Base-by-base conservation (phyloP, 495 filamentous ascomycete genomes). In the Neurospora terricola region DNA sequence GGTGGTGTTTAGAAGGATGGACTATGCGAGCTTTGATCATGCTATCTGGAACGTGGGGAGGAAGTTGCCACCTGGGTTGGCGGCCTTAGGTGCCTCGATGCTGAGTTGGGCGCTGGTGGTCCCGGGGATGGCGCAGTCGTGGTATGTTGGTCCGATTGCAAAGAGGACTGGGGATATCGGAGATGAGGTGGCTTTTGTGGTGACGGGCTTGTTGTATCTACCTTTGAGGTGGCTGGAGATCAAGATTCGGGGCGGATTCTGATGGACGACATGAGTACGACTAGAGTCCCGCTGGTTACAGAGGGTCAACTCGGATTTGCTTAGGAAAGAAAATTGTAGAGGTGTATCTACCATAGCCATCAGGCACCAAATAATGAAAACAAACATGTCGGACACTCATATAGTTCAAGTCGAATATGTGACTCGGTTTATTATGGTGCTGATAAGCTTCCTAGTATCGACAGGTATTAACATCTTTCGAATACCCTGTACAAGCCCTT, bases 401-500 rank as follows among this genome's bases (percentile, higher is more conserved):
- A 14, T 54, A 54, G 21, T 23, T 54, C 45, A 54, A 54, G 45
- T 54, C n/a, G 45, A 23, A 54, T 21, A 21, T 54, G n/a, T 54
- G 21, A 54, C n/a, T 23, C 10, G n/a, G 21, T 11, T 54, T 23
- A 12, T 6, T 23, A 54, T 59, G 48, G 48, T 14, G 48, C 21
- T 27, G 21, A 27, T 30, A 27, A 7, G 21, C 23, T 23, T 27
- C 11, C 48, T 59, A 5, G 21, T 59, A 59, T 59, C 48, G 48
- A 27, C 21, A 14, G 48, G 21, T 59, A 27, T 89, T 81, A 98
- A 82, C 94, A 98, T 69, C 96, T 87, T 83, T 99, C 96, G 85
- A 99, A 99, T n/a, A 98, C 94, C 54, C 93, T 85, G 81, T 99
- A 99, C 70, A 99, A 80, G 5, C 96, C 94, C 81, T 97, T 98